Percentiles rank a stretch among this genome's conserved stretches.
phyloP scores from a whole-genome alignment of 2,329 filamentous ascomycete genomes.

The Periconia sp. region DNA sequence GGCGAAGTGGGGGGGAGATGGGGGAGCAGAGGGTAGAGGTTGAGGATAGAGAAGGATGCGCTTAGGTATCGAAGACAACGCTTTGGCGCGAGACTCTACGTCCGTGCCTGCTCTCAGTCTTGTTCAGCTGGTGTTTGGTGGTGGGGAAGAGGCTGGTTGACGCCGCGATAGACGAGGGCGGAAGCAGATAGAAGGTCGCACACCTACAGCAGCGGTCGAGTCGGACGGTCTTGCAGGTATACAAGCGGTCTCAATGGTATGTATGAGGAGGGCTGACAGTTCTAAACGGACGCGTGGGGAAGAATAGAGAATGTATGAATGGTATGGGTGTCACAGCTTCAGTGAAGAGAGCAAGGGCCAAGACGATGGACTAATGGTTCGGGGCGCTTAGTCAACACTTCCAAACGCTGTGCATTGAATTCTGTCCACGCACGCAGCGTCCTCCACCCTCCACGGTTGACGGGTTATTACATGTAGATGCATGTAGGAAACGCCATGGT shows the following conservation, averaged over 20 bases:
- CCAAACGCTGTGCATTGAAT: neutral
- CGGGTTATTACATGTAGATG: too few relatives aligned
- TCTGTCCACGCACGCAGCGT: neutral
- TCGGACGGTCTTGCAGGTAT: constrained; percentile 25
- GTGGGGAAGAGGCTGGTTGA: constrained; percentile 21
- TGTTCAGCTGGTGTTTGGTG: constrained; percentile 20
- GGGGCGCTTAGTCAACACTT: too few relatives aligned
- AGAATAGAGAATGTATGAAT: constrained; percentile 44
- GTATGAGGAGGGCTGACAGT: constrained; percentile 16
- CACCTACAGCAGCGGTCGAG: constrained; percentile 28
- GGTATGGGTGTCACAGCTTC: constrained; percentile 18
- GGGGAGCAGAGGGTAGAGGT: neutral
- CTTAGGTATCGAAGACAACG: constrained; percentile 1
- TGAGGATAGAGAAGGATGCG: constrained; percentile 1
- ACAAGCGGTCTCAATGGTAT: constrained; percentile 37
- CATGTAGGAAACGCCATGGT: too few relatives aligned
- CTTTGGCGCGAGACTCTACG: constrained; percentile 21
- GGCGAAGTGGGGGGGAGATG: neutral
- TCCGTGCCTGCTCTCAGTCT: constrained; percentile 14
- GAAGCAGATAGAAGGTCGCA: constrained; percentile 28
- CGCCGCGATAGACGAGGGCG: constrained; percentile 20
- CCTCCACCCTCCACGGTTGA: too few relatives aligned
- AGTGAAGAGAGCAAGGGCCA: neutral
- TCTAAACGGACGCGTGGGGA: constrained; percentile 33
- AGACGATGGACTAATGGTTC: neutral